Evolutionary conservation across 352 stramenopile species (phyloP).

Genomic region (Plasmopara muralis): DNA sequence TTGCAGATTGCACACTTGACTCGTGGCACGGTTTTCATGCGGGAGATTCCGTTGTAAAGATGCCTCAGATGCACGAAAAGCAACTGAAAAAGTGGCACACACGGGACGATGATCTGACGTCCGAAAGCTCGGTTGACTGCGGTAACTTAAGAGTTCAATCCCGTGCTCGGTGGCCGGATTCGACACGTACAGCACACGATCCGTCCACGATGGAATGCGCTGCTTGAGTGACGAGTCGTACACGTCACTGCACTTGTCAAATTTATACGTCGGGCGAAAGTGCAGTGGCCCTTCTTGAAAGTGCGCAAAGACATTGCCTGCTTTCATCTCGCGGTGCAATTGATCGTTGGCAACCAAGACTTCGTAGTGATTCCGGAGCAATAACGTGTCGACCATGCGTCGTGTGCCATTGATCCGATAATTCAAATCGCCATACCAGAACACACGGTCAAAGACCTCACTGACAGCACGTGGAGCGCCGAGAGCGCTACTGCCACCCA

Average conservation of each 20-base stretch:
- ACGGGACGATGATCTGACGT: conserved; percentile 73
- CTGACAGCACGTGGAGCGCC: conserved; percentile 24
- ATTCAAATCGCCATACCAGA: conserved; percentile 93
- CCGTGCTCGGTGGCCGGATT: conserved; percentile 40
- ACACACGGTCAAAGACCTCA: conserved; percentile 82
- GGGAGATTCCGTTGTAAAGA: not conserved
- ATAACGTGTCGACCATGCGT: conserved; percentile 76
- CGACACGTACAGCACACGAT: conserved; percentile 86
- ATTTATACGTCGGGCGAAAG: conserved; percentile 96
- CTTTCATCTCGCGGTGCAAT: conserved; percentile 74
- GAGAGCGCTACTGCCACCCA: conserved; percentile 4
- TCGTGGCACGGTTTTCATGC: conserved; percentile 8
- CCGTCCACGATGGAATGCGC: conserved; percentile 94
- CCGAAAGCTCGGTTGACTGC: conserved; percentile 58
- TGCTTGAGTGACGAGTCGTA: conserved; percentile 95
- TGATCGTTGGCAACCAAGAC: conserved; percentile 90
- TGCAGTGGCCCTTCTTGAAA: conserved; percentile 88
- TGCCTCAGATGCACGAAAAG: conserved; percentile 18
- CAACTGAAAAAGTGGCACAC: conserved; percentile 55
- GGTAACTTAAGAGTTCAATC: conserved; percentile 55
- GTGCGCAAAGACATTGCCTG: conserved; percentile 74
- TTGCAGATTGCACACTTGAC: conserved; percentile 10
- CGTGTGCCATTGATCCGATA: conserved; percentile 91
- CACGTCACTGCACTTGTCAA: conserved; percentile 86
- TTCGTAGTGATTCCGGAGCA: conserved; percentile 64